Evolutionary conservation across 768 basidiomycete species (phyloP).

Genomic region (Paxillus ammoniavirescens): DNA sequence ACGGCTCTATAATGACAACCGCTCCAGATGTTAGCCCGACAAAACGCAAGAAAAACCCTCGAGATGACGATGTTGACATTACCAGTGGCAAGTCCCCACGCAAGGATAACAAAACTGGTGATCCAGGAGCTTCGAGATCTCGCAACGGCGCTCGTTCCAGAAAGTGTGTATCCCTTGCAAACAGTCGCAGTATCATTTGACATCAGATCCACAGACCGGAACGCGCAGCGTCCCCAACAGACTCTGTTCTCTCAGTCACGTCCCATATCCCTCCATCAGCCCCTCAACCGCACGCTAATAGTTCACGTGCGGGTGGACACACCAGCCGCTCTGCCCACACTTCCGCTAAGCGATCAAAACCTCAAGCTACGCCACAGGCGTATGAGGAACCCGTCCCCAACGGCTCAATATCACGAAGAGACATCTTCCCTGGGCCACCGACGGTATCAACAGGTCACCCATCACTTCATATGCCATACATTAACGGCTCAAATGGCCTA

Average conservation of each 20-base stretch:
- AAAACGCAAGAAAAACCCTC: conserved; percentile 57
- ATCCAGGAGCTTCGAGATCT: conserved; percentile 41
- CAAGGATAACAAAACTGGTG: conserved; percentile 51
- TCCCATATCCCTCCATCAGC: conserved; percentile 53
- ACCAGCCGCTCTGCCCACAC: conserved; percentile 31
- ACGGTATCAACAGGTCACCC: conserved; percentile 50
- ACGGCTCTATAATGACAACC: conserved; percentile 52
- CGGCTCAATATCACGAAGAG: conserved; percentile 38
- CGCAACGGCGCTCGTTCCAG: conserved; percentile 55
- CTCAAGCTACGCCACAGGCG: conserved; percentile 36
- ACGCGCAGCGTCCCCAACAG: conserved; percentile 66
- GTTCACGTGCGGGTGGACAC: conserved; percentile 28
- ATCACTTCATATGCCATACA: conserved; percentile 47
- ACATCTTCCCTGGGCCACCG: conserved; percentile 49
- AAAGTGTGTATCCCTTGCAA: conserved; percentile 46
- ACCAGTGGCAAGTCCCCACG: conserved; percentile 54
- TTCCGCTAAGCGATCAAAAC: conserved; percentile 43
- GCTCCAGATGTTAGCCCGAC: conserved; percentile 57
- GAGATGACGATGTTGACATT: conserved; percentile 65
- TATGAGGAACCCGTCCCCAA: conserved; percentile 42
- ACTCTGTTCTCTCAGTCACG: conserved; percentile 70
- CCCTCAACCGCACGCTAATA: conserved; percentile 25
- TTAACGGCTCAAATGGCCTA: conserved; percentile 36
- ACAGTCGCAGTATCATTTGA: neutral
- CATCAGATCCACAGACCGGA: conserved; percentile 45